phyloP scores from a whole-genome alignment of 2,329 filamentous ascomycete genomes.

The Colletotrichum sansevieriae region DNA sequence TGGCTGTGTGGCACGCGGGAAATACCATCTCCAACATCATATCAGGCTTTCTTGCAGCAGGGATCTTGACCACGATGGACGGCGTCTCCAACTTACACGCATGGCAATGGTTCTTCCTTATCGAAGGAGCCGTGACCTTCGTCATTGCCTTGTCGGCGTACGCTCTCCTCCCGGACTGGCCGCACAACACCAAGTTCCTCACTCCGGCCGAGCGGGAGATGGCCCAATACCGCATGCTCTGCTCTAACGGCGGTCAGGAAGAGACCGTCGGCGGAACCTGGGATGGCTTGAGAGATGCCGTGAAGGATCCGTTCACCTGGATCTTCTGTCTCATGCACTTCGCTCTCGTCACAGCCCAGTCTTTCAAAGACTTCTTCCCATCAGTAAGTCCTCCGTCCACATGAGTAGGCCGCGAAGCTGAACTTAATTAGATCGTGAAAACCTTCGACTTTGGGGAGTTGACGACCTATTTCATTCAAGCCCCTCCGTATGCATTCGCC shows the following conservation, averaged over 20 bases:
- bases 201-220: constrained; percentile 57
- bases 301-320: constrained; percentile 55
- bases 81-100: constrained; percentile 52
- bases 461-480: constrained; percentile 55
- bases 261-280: constrained; percentile 52
- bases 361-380: constrained; percentile 58
- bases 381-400: constrained; percentile 46
- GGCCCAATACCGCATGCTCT: constrained; percentile 51
- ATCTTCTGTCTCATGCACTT: constrained; percentile 56
- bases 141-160: constrained; percentile 50
- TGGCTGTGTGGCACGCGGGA: constrained; percentile 59
- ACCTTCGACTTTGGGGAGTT: constrained; percentile 47
- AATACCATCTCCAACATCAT: constrained; percentile 60
- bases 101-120: constrained; percentile 62
- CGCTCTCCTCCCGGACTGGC: constrained; percentile 55
- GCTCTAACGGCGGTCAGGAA: constrained; percentile 53
- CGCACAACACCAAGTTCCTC: constrained; percentile 54
- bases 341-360: constrained; percentile 57
- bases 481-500: constrained; percentile 56
- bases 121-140: constrained; percentile 55
- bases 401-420: neutral
- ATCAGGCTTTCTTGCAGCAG: constrained; percentile 59
- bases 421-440: constrained; percentile 44
- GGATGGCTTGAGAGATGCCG: constrained; percentile 51
- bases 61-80: constrained; percentile 59